Evolutionary conservation across 345 rosid genomes (phyloP).

Genomic region (Salix suchowensis): DNA sequence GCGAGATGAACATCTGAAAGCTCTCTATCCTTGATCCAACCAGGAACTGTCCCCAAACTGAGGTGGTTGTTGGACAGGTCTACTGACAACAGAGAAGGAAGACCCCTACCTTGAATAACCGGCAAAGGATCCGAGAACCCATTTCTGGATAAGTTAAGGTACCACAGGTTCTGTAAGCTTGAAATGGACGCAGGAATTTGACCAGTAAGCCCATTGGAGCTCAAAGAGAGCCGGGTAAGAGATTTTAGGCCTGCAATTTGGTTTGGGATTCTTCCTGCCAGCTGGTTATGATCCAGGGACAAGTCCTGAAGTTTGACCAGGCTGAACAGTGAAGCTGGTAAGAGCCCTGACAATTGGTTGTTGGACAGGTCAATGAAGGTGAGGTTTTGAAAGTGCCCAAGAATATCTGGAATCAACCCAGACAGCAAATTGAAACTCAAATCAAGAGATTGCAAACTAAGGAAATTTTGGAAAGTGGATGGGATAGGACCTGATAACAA

Average conservation of each 20-base stretch:
- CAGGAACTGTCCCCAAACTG: constrained; percentile 59
- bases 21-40: constrained; percentile 57
- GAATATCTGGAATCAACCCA: constrained; percentile 55
- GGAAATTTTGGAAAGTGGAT: constrained; percentile 41
- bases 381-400: constrained; percentile 46
- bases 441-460: constrained; percentile 58
- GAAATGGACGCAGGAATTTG: constrained; percentile 66
- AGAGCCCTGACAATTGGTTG: constrained; percentile 55
- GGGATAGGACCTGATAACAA: constrained; percentile 69
- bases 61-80: constrained; percentile 86
- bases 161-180: constrained; percentile 68
- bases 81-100: constrained; percentile 67
- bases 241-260: constrained; percentile 60
- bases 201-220: constrained; percentile 59
- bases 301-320: constrained; percentile 49
- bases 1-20: constrained; percentile 71
- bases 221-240: constrained; percentile 57
- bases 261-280: constrained; percentile 61
- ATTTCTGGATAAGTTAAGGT: constrained; percentile 79
- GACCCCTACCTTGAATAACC: constrained; percentile 34
- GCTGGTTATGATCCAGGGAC: constrained; percentile 58
- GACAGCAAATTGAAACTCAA: constrained; percentile 69
- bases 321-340: constrained; percentile 58
- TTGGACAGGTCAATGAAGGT: constrained; percentile 59
- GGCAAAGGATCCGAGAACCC: constrained; percentile 67